phyloP scores from a whole-genome alignment of 805 yeast genomes.

The Saturnispora sekii region DNA sequence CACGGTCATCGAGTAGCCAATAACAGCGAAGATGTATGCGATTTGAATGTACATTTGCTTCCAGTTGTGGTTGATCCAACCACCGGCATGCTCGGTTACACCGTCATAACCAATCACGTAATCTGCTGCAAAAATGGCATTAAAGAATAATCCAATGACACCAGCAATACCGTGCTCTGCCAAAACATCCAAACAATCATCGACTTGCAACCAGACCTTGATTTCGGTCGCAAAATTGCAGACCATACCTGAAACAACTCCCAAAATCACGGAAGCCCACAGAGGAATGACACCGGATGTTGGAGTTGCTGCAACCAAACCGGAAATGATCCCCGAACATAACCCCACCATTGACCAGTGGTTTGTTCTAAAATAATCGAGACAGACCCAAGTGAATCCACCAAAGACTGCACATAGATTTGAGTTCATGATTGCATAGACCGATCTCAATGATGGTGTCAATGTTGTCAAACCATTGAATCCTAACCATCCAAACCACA shows the following conservation, averaged over 20 bases:
- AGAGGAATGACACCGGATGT: slow-evolving; percentile 84
- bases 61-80: slow-evolving; percentile 87
- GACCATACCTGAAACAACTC: slow-evolving; percentile 66
- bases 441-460: slow-evolving; percentile 73
- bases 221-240: slow-evolving; percentile 88
- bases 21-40: slow-evolving; percentile 67
- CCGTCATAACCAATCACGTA: slow-evolving; percentile 91
- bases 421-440: slow-evolving; percentile 86
- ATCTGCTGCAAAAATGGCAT: slow-evolving; percentile 78
- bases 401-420: slow-evolving; percentile 85
- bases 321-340: slow-evolving; percentile 93
- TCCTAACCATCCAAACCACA: slow-evolving; percentile 95
- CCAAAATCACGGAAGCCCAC: slow-evolving; percentile 85
- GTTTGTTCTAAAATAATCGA: slow-evolving; percentile 79
- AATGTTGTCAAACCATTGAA: slow-evolving; percentile 88
- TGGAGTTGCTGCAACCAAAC: slow-evolving; percentile 95
- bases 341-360: slow-evolving; percentile 94
- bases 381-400: slow-evolving; percentile 82
- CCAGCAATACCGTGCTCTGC: slow-evolving; percentile 99
- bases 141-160: slow-evolving; percentile 78
- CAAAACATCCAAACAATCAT: slow-evolving; percentile 87
- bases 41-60: slow-evolving; percentile 86
- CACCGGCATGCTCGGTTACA: slow-evolving; percentile 74
- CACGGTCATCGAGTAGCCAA: slow-evolving; percentile 66
- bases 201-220: slow-evolving; percentile 71